A percentile compares a stretch with the other conserved stretches of the same genome.
These are phyloP conservation scores for Circinella minor DNA, from an alignment of 371 early-diverging fungal genomes.

Conservation along the genomic window DNA sequence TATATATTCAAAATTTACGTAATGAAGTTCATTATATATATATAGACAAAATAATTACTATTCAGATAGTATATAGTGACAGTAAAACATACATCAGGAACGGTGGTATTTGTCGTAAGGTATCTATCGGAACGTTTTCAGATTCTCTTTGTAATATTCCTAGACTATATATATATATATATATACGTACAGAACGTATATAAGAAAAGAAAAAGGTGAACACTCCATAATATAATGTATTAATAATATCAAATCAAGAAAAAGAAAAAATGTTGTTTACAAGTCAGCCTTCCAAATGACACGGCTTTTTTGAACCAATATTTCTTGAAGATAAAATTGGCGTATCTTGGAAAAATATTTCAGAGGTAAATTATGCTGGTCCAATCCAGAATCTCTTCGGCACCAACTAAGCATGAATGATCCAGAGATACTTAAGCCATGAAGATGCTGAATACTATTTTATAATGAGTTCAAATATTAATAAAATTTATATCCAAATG, in stretches of 20 bases:
- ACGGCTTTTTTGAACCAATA: slow-evolving; percentile 3
- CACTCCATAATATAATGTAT: neutral
- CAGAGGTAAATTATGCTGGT: neutral
- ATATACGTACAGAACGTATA: neutral
- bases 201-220: neutral
- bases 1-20: neutral
- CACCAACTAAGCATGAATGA: slow-evolving; percentile 11
- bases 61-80: too few relatives aligned
- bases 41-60: neutral
- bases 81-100: neutral
- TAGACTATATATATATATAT: neutral
- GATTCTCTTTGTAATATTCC: neutral
- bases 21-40: neutral
- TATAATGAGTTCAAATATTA: neutral
- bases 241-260: neutral
- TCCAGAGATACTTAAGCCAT: slow-evolving; percentile 15
- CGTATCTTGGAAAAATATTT: slow-evolving; percentile 9
- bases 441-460: slow-evolving; percentile 23
- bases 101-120: neutral
- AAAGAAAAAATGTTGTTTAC: neutral
- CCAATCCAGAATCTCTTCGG: neutral
- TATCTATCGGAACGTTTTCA: slow-evolving; percentile 3
- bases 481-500: neutral
- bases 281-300: slow-evolving; percentile 19
- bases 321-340: slow-evolving; percentile 3